phyloP scores from a whole-genome alignment of 345 rosid genomes.

The Salix viminalis region DNA sequence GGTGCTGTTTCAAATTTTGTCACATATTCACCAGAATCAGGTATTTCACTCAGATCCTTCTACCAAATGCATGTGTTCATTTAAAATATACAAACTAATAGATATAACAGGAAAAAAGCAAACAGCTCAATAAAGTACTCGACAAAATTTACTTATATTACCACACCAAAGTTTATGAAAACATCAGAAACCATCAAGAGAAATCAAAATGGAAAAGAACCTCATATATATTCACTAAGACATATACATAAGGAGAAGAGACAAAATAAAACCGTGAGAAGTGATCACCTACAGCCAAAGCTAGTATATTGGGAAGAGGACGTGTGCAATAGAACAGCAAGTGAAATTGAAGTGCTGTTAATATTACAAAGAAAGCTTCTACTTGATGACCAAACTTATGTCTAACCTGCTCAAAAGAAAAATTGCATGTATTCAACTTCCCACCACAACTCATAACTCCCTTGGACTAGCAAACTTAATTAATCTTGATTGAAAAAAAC shows the following conservation, averaged over 20 bases:
- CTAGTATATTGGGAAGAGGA: constrained; percentile 82
- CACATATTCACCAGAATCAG: no score
- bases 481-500: no score
- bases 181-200: background rate
- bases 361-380: constrained; percentile 82
- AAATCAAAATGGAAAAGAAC: background rate
- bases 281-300: constrained; percentile 75
- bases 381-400: constrained; percentile 81
- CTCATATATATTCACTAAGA: background rate
- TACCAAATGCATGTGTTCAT: no score
- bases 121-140: background rate
- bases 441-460: background rate
- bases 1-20: no score
- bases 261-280: constrained; percentile 12
- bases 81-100: no score
- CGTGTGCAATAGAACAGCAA: constrained; percentile 90
- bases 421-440: background rate
- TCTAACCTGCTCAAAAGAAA: constrained; percentile 54
- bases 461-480: background rate
- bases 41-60: no score
- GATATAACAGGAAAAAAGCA: no score
- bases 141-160: background rate
- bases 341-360: constrained; percentile 86
- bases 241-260: background rate
- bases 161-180: background rate